Base-by-base conservation (phyloP, 495 filamentous ascomycete species). In the Hypoxylon fuscum region DNA sequence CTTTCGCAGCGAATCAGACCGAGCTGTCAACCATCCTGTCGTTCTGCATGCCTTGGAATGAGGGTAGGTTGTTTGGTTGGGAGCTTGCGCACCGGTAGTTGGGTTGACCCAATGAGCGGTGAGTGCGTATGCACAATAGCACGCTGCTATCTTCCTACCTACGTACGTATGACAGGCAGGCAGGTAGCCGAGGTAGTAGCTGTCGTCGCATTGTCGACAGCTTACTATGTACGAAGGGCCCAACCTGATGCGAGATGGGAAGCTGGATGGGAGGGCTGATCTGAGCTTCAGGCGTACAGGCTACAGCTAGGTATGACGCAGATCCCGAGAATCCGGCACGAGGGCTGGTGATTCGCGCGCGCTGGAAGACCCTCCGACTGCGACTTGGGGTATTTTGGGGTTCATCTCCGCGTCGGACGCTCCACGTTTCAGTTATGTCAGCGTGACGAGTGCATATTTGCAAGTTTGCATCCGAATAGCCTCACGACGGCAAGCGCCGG, bases 1-100 rank as follows among this genome's bases (percentile, higher is more conserved):
- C 44, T n/a, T n/a, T 55, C 15, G 32, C 46, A 44, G 27, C 40
- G 37, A 40, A 18, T 40, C 15, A 40, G 15, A 8, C 8, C 15
- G 15, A 17, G 37, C 15, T 15, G 8, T 20, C 10, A 5, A 2
- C 1, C 2, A 20, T 2, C 15, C 34, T 14, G 15, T 15, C 37
- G 15, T 14, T 10, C 37, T 20, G 5, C 3, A 40, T 40, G 15
- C 37, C 37, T 40, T 20, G 37, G 18, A 40, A 18, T n/a, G n/a
- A n/a, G n/a, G n/a, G n/a, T n/a, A n/a, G n/a, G n/a, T n/a, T n/a
- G n/a, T n/a, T n/a, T n/a, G n/a, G n/a, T 40, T 14, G 15, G 14
- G 37, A 11, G 37, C 37, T 7, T 7, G 37, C 37, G 25, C 8
- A 40, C 37, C 37, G 37, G 37, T 40, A 40, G 37, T 40, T 27